Base-by-base conservation (phyloP, 257 asterid genomes). In the Rhazya stricta region DNA sequence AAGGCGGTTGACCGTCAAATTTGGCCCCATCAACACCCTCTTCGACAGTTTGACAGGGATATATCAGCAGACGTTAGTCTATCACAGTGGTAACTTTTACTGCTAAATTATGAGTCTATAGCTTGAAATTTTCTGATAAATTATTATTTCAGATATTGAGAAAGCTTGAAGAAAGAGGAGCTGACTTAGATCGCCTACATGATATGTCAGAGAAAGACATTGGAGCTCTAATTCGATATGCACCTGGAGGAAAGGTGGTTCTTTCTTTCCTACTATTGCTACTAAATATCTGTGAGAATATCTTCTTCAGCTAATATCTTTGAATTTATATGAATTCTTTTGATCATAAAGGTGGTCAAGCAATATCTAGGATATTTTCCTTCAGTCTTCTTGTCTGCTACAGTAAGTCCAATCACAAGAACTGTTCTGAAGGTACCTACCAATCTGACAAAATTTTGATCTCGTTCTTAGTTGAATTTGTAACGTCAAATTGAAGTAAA, bases 21-120 rank as follows among this genome's bases (percentile, higher is more conserved):
- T 81, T 94, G 99, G 99, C 97, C 97, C 71, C 97, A 90, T 81
- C 99, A 88, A 75, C 97, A 94, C 84, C 97, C 96, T 29, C 94
- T 94, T 83, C 86, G 97, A 85, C 99, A 94, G 81, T 94, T 94
- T 77, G 97, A 87, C 78, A 92, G 69, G 85, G 99, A 92, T 39
- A 86, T 94, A 73, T 87, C 99, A 27, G 50, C 86, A 72, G 99
- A 92, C 79, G 99, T 92, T 72, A 36, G 85, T 69, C 71, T 74
- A 54, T 29, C 79, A 48, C 54, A 66, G 53, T 67, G 27, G 53
- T 77, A 69, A 11, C 7, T 79, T 76, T 27, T 71, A 46, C 53
- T 65, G 41, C 25, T 10, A 21, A 46, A 45, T 72, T 11, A 19
- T 63, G 48, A 27, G 34, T 19, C 37, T 37, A 46, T 69, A 15